These are phyloP conservation scores for Apiotrichum laibachii DNA, from an alignment of 1,284 basidiomycete species.

Conservation along the genomic window DNA sequence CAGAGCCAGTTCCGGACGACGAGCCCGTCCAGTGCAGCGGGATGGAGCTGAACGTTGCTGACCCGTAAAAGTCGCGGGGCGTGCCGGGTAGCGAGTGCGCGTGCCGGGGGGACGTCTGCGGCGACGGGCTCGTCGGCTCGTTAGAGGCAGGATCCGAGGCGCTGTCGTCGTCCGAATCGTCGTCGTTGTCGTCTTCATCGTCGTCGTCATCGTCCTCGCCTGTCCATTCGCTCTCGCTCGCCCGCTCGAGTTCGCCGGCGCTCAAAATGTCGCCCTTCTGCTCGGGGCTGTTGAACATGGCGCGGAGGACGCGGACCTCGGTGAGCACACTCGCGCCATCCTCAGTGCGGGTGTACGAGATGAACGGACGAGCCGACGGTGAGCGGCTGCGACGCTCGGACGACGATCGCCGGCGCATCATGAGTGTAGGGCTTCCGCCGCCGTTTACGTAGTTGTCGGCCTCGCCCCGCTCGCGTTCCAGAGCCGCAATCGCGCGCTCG, in stretches of 20 bases:
- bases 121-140: neutral
- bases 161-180: slow-evolving; percentile 7
- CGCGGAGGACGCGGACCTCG: slow-evolving; percentile 35
- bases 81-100: slow-evolving; percentile 4
- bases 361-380: slow-evolving; percentile 32
- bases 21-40: slow-evolving; percentile 11
- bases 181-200: neutral
- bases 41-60: neutral
- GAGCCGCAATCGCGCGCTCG: slow-evolving; percentile 17
- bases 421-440: neutral
- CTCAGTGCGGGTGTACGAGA: slow-evolving; percentile 42
- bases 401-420: slow-evolving; percentile 4
- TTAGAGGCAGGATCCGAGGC: neutral
- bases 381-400: neutral
- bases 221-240: slow-evolving; percentile 7
- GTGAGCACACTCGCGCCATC: slow-evolving; percentile 43
- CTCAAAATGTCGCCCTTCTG: slow-evolving; percentile 20
- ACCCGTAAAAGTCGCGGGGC: slow-evolving; percentile 1
- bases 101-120: neutral
- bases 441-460: neutral
- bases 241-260: slow-evolving; percentile 15
- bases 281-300: slow-evolving; percentile 26
- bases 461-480: slow-evolving; percentile 4
- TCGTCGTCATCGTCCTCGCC: neutral
- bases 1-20: neutral